Conservation (phyloP, 306 rosid genomes). For the Betula pendula region DNA sequence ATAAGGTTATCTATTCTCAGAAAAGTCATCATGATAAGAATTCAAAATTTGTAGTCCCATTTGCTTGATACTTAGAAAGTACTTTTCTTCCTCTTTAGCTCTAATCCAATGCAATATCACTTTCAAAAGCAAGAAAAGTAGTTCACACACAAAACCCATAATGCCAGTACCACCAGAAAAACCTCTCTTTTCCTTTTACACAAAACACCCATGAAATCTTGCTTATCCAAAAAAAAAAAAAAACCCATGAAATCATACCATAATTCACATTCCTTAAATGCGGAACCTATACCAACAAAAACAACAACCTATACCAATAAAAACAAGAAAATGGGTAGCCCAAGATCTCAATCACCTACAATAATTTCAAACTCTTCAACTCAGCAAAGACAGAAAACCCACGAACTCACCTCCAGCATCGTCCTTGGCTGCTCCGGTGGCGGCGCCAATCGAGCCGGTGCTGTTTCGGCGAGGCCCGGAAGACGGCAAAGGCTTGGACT, state of each 20-base stretch:
- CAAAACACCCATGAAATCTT: neutral
- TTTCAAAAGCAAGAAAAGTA: conserved; percentile 11
- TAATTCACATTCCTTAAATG: conserved; percentile 4
- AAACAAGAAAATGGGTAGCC: neutral
- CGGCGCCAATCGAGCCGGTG: conserved; percentile 45
- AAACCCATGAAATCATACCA: neutral
- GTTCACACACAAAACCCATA: conserved; percentile 12
- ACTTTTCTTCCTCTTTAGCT: neutral
- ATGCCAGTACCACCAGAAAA: neutral
- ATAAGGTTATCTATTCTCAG: neutral
- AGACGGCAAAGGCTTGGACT: conserved; percentile 62
- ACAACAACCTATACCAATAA: neutral
- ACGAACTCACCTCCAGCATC: conserved; percentile 61
- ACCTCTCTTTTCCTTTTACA: neutral
- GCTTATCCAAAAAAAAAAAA: no score
- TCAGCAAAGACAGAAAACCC: conserved; percentile 8
- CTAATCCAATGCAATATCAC: conserved; percentile 7
- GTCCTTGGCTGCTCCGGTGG: conserved; percentile 52
- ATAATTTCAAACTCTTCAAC: neutral
- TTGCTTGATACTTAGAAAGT: neutral
- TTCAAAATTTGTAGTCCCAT: neutral
- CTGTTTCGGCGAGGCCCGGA: conserved; percentile 74
- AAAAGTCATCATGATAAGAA: neutral
- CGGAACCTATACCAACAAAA: neutral
- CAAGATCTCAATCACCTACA: conserved; percentile 27